Percentiles rank a stretch among this genome's conserved stretches.
phyloP scores from a whole-genome alignment of 495 filamentous ascomycete genomes.

The Schizothecium vesticola region DNA sequence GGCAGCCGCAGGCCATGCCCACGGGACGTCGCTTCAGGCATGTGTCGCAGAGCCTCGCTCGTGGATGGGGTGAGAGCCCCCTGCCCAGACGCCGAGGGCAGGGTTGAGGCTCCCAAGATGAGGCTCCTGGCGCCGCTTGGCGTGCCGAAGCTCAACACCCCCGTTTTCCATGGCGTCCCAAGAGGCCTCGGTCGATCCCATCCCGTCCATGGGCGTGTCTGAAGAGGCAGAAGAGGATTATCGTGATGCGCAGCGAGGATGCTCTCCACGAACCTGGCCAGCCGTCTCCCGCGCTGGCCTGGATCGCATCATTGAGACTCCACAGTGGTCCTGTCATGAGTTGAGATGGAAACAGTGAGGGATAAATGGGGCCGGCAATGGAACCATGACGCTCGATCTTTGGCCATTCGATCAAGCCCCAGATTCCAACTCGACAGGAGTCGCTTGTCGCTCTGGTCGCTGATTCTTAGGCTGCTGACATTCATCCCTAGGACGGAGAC shows the following conservation, averaged over 20 bases:
- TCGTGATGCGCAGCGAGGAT: slow-evolving; percentile 19
- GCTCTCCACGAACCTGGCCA: slow-evolving; percentile 8
- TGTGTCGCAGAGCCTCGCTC: slow-evolving; percentile 20
- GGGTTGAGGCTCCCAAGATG: slow-evolving; percentile 2
- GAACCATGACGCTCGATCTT: background rate
- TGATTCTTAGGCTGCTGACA: background rate
- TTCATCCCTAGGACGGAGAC: background rate
- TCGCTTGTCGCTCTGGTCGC: background rate
- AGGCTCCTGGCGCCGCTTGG: slow-evolving; percentile 22
- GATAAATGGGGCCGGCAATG: background rate
- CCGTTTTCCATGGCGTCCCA: slow-evolving; percentile 3
- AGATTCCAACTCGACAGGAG: background rate
- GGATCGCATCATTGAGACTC: slow-evolving; percentile 3
- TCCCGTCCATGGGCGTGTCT: slow-evolving; percentile 2
- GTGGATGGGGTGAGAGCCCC: slow-evolving; percentile 8
- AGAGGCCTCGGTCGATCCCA: slow-evolving; percentile 10
- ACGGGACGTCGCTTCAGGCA: slow-evolving; percentile 15
- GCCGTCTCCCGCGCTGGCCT: background rate
- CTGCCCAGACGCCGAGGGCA: slow-evolving; percentile 7
- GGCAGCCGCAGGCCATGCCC: slow-evolving; percentile 1
- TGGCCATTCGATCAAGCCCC: background rate
- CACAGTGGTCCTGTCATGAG: background rate
- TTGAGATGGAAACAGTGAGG: background rate
- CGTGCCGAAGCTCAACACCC: slow-evolving; percentile 1
- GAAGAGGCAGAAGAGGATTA: slow-evolving; percentile 13